These are phyloP conservation scores for Lachnellula willkommii DNA, from an alignment of 2,329 filamentous ascomycete species.

Conservation along the genomic window DNA sequence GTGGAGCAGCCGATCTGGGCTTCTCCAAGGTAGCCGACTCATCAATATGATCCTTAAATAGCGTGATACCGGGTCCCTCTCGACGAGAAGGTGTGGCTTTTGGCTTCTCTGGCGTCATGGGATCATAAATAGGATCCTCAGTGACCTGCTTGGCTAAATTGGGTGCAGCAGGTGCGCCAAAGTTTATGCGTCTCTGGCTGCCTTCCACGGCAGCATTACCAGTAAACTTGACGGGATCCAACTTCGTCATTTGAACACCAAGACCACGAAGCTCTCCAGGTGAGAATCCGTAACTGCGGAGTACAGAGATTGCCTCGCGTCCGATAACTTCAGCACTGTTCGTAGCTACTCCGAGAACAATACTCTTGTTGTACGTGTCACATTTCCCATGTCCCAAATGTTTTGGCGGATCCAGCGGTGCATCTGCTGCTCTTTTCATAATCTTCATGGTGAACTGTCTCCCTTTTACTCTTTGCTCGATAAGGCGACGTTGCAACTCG, in stretches of 20 bases:
- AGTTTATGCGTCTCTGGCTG: slow-evolving; percentile 74
- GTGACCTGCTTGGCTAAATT: slow-evolving; percentile 36
- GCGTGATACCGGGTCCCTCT: slow-evolving; percentile 17
- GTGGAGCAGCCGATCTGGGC: slow-evolving; percentile 9
- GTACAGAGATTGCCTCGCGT: slow-evolving; percentile 77
- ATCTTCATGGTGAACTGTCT: slow-evolving; percentile 89
- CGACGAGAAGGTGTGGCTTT: slow-evolving; percentile 25
- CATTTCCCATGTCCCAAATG: slow-evolving; percentile 94
- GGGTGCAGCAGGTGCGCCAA: slow-evolving; percentile 49
- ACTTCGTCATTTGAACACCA: slow-evolving; percentile 87
- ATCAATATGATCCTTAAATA: slow-evolving; percentile 16
- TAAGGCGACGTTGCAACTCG: slow-evolving; percentile 73
- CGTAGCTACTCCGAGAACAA: slow-evolving; percentile 76
- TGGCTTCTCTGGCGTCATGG: slow-evolving; percentile 35
- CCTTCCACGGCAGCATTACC: slow-evolving; percentile 54
- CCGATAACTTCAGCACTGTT: slow-evolving; percentile 65
- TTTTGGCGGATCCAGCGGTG: slow-evolving; percentile 85
- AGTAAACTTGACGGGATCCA: slow-evolving; percentile 68
- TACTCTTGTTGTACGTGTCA: slow-evolving; percentile 87
- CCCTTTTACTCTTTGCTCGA: slow-evolving; percentile 81
- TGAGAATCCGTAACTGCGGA: slow-evolving; percentile 76
- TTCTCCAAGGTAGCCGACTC: slow-evolving; percentile 27
- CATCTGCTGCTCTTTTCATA: slow-evolving; percentile 80
- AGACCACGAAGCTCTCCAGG: slow-evolving; percentile 91
- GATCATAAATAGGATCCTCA: slow-evolving; percentile 46